Evolutionary conservation across 2,329 filamentous ascomycete genomes (phyloP).

Genomic region (Aspergillus transmontanensis): DNA sequence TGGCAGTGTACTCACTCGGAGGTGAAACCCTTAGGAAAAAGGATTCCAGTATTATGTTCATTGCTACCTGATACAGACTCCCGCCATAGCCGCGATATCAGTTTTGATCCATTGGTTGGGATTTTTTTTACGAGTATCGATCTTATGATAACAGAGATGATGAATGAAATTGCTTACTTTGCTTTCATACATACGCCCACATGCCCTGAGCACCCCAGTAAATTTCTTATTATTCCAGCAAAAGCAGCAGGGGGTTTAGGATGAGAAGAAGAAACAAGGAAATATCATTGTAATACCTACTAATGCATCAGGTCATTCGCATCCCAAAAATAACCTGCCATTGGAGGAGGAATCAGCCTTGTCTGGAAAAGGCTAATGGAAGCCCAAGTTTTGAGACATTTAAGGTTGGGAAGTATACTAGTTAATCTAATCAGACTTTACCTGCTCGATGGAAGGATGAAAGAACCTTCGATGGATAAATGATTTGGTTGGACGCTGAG

Average conservation of each 20-base stretch:
- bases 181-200: constrained; percentile 3
- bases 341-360: constrained; percentile 16
- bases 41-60: not conserved
- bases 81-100: constrained; percentile 25
- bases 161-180: constrained; percentile 5
- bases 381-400: constrained; percentile 13
- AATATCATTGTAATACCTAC: constrained; percentile 7
- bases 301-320: constrained; percentile 13
- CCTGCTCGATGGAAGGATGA: constrained; percentile 17
- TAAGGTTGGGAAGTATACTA: constrained; percentile 11
- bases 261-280: not conserved
- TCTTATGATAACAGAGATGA: not conserved
- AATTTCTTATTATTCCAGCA: not conserved
- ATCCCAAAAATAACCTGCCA: constrained; percentile 7
- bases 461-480: constrained; percentile 19
- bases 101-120: constrained; percentile 10
- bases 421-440: constrained; percentile 16
- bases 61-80: constrained; percentile 5
- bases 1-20: not conserved
- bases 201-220: not conserved
- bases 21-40: constrained; percentile 2
- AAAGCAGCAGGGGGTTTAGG: not conserved
- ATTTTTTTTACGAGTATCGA: constrained; percentile 1
- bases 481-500: not conserved
- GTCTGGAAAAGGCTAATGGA: constrained; percentile 11